Evolutionary conservation across 2,329 filamentous ascomycete species (phyloP).

Genomic region (Claviceps sp.): DNA sequence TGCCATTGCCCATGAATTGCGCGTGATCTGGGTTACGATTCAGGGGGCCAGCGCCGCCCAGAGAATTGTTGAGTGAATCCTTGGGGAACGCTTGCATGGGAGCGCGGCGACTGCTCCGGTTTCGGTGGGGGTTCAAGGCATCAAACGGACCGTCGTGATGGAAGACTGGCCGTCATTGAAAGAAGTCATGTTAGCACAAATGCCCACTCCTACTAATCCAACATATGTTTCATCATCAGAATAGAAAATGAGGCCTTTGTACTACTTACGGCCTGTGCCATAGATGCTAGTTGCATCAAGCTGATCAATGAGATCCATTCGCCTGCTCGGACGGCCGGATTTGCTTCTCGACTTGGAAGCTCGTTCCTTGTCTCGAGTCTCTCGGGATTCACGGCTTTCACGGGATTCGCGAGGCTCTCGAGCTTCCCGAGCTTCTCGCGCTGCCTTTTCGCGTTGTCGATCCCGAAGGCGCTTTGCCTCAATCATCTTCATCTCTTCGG

Average conservation of each 20-base stretch:
- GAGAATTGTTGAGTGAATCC: slow-evolving; percentile 79
- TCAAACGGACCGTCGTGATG: slow-evolving; percentile 97
- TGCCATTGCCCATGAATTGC: slow-evolving; percentile 68
- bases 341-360: slow-evolving; percentile 32
- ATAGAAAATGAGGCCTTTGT: neutral
- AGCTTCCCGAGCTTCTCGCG: slow-evolving; percentile 6
- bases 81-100: slow-evolving; percentile 96
- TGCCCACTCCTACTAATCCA: no score
- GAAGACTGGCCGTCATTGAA: slow-evolving; percentile 49
- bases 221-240: neutral
- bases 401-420: slow-evolving; percentile 24
- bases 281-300: slow-evolving; percentile 94
- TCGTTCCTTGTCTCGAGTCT: slow-evolving; percentile 26
- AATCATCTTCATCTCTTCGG: slow-evolving; percentile 33
- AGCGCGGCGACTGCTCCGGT: slow-evolving; percentile 68
- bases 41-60: slow-evolving; percentile 77
- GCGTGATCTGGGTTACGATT: slow-evolving; percentile 73
- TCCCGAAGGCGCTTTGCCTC: slow-evolving; percentile 18
- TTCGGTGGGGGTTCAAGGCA: slow-evolving; percentile 87
- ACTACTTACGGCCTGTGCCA: slow-evolving; percentile 67
- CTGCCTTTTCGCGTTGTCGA: slow-evolving; percentile 10
- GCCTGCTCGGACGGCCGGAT: slow-evolving; percentile 32
- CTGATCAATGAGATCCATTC: slow-evolving; percentile 87
- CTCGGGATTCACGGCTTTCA: slow-evolving; percentile 32
- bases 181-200: neutral